Conservation (phyloP, 176 grass and related monocot genomes). For the Carex scoparia region DNA sequence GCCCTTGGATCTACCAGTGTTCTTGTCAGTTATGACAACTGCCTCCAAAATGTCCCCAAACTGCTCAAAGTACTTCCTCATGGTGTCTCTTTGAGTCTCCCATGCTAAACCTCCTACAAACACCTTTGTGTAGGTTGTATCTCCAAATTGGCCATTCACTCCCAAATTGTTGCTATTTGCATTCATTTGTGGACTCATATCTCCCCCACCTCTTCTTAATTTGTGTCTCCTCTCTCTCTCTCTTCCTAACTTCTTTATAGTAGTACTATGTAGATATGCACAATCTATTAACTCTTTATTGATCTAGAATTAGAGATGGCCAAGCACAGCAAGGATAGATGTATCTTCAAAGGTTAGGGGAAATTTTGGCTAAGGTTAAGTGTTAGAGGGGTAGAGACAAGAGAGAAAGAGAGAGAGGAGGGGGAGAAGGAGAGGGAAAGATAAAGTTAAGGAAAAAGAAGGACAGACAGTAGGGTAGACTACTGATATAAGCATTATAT, state of each 20-base stretch:
- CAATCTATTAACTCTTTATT: neutral
- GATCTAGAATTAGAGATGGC: slow-evolving; percentile 2
- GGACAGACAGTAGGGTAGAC: slow-evolving; percentile 19
- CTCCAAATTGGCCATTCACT: slow-evolving; percentile 82
- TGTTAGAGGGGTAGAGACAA: slow-evolving; percentile 22
- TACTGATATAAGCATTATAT: slow-evolving; percentile 36
- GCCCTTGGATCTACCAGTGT: slow-evolving; percentile 96
- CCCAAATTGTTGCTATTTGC: slow-evolving; percentile 31
- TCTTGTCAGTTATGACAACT: slow-evolving; percentile 98
- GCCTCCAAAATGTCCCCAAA: slow-evolving; percentile 98
- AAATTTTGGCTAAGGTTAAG: slow-evolving; percentile 33
- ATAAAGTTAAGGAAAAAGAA: slow-evolving; percentile 21
- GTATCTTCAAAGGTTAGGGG: slow-evolving; percentile 14
- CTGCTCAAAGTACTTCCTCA: slow-evolving; percentile 98
- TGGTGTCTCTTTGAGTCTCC: slow-evolving; percentile 96
- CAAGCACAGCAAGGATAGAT: neutral
- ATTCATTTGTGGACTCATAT: slow-evolving; percentile 33
- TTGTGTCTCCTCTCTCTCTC: neutral
- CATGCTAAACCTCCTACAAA: slow-evolving; percentile 95
- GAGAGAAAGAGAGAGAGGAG: slow-evolving; percentile 24
- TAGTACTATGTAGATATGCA: slow-evolving; percentile 2
- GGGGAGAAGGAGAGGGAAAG: slow-evolving; percentile 12
- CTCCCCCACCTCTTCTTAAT: neutral
- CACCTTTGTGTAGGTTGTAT: slow-evolving; percentile 97
- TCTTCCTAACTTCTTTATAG: neutral